phyloP scores from a whole-genome alignment of 345 rosid genomes.

The Diplotaxis tenuifolia region DNA sequence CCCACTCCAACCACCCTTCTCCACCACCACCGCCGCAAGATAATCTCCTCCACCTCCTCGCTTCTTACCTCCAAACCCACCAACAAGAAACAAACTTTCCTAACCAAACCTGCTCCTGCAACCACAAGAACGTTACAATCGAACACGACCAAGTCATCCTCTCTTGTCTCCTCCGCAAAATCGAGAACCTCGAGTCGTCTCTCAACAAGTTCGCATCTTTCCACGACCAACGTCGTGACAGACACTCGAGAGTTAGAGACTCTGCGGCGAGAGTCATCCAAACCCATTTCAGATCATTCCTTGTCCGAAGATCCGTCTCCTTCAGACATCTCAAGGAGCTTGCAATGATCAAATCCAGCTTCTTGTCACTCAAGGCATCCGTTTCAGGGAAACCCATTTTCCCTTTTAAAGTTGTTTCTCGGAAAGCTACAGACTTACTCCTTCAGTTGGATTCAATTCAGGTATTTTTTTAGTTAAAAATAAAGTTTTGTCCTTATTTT shows the following conservation, averaged over 20 bases:
- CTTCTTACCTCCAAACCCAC: slow-evolving; percentile 49
- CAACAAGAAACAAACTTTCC: slow-evolving; percentile 29
- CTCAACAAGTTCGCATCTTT: slow-evolving; percentile 38
- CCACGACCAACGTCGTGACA: no score
- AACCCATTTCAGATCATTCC: slow-evolving; percentile 68
- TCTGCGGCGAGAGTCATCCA: slow-evolving; percentile 84
- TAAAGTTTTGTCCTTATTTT: not conserved
- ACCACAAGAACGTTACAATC: slow-evolving; percentile 16
- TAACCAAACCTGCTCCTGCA: slow-evolving; percentile 26
- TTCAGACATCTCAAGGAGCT: slow-evolving; percentile 78
- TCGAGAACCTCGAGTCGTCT: slow-evolving; percentile 53
- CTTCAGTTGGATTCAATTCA: slow-evolving; percentile 71
- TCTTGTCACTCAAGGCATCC: slow-evolving; percentile 60
- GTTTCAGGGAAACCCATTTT: slow-evolving; percentile 49
- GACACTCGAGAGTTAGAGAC: slow-evolving; percentile 51
- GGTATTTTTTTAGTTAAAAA: no score
- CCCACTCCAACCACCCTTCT: no score
- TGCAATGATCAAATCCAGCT: slow-evolving; percentile 63
- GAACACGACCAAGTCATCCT: slow-evolving; percentile 34
- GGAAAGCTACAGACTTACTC: slow-evolving; percentile 61
- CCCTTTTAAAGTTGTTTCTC: slow-evolving; percentile 48
- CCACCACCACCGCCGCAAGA: slow-evolving; percentile 42
- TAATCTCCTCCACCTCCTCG: slow-evolving; percentile 52
- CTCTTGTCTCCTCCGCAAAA: slow-evolving; percentile 55
- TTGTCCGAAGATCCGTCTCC: slow-evolving; percentile 73